Conservation (phyloP, 1,139 yeast species). For the Candida pseudoviswanathii region DNA sequence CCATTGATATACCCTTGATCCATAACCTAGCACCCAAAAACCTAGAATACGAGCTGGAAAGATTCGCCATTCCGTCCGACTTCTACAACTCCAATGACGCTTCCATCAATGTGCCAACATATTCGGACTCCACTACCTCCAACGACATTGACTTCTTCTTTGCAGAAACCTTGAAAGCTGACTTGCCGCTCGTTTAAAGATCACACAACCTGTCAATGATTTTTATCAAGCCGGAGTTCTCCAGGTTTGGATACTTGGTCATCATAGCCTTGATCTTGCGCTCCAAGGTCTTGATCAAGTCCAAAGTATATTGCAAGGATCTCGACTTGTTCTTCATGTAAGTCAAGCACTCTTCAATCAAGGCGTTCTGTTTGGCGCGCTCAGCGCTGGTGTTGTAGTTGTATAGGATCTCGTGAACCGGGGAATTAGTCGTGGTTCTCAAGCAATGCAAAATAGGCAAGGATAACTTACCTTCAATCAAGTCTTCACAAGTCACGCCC, state of each 20-base stretch:
- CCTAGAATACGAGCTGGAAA: slow-evolving; percentile 20
- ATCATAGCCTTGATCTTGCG: slow-evolving; percentile 8
- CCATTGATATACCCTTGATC: slow-evolving; percentile 26
- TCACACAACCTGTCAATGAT: slow-evolving; percentile 13
- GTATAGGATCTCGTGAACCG: slow-evolving; percentile 28
- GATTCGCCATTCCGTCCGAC: slow-evolving; percentile 17
- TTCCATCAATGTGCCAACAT: background rate
- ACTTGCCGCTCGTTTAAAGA: slow-evolving; percentile 7
- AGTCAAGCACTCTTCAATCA: slow-evolving; percentile 24
- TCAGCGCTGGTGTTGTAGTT: slow-evolving; percentile 19
- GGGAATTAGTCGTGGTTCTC: slow-evolving; percentile 18
- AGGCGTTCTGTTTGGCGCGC: slow-evolving; percentile 19
- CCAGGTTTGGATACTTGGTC: slow-evolving; percentile 2
- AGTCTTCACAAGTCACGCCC: slow-evolving; percentile 79
- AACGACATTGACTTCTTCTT: slow-evolving; percentile 33
- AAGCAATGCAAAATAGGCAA: slow-evolving; percentile 75
- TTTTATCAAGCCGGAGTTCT: slow-evolving; percentile 9
- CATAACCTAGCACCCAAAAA: slow-evolving; percentile 29
- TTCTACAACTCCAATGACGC: slow-evolving; percentile 1
- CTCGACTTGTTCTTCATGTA: slow-evolving; percentile 20
- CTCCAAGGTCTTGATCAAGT: slow-evolving; percentile 9
- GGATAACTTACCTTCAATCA: slow-evolving; percentile 86
- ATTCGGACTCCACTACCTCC: slow-evolving; percentile 16
- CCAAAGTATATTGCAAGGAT: slow-evolving; percentile 12
- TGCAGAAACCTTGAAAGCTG: slow-evolving; percentile 12